phyloP scores from a whole-genome alignment of 2,329 filamentous ascomycete species.

The Ascomycota sp. region DNA sequence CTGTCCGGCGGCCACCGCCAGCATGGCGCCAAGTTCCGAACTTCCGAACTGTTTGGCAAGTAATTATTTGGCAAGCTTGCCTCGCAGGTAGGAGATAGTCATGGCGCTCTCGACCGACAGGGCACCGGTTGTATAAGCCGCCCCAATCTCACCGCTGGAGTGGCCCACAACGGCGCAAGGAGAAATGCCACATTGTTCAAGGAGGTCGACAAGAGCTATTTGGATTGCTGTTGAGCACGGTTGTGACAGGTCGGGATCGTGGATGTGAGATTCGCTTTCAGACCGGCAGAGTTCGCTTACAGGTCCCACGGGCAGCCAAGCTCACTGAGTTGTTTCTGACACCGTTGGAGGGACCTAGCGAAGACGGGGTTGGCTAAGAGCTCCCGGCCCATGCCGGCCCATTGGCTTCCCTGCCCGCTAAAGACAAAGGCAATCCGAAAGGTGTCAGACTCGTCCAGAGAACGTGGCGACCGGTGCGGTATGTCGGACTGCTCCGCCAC shows the following conservation, averaged over 20 bases:
- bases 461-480: no score
- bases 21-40: slow-evolving; percentile 9
- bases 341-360: no score
- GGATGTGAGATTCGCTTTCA: no score
- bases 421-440: slow-evolving; percentile 12
- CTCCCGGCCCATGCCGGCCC: slow-evolving; percentile 18
- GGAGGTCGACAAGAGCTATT: background rate
- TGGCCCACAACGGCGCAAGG: background rate
- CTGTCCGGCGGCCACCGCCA: slow-evolving; percentile 9
- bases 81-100: slow-evolving; percentile 12
- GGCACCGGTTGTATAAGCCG: background rate
- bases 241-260: no score
- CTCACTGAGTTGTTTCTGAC: no score
- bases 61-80: slow-evolving; percentile 3
- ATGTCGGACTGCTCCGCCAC: no score
- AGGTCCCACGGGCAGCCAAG: no score
- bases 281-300: no score
- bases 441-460: no score
- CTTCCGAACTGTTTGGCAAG: background rate
- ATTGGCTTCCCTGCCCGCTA: slow-evolving; percentile 25
- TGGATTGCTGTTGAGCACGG: background rate
- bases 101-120: slow-evolving; percentile 8
- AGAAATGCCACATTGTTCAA: background rate
- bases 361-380: slow-evolving; percentile 7
- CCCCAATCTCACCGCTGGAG: background rate